Conservation (phyloP, 345 rosid species). For the Hypericum perforatum region DNA sequence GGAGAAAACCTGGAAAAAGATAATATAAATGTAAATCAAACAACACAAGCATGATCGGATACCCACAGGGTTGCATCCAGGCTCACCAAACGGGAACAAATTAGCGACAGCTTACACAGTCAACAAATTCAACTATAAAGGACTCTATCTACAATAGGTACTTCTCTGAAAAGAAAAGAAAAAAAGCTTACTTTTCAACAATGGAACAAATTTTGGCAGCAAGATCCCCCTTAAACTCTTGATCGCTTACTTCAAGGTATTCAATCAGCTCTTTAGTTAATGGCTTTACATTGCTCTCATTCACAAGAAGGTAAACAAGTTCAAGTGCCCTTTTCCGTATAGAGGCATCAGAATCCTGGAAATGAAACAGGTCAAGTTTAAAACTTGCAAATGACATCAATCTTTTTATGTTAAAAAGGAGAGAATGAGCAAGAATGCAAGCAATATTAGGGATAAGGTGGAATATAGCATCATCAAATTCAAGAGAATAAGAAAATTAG, state of each 20-base stretch:
- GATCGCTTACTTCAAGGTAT: conserved; percentile 90
- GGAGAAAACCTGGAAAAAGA: conserved; percentile 73
- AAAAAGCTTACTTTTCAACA: conserved; percentile 72
- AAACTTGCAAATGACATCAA: conserved; percentile 7
- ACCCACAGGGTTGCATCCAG: too few species aligned
- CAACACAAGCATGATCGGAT: not conserved
- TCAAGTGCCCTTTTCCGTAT: conserved; percentile 96
- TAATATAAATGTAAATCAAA: conserved; percentile 12
- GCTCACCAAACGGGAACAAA: not conserved
- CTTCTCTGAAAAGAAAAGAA: too few species aligned
- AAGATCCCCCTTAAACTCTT: conserved; percentile 95
- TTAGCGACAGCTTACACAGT: too few species aligned
- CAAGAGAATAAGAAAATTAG: too few species aligned
- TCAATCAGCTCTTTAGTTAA: conserved; percentile 88
- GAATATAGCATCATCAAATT: too few species aligned
- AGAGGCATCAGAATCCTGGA: conserved; percentile 97
- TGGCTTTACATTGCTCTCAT: conserved; percentile 84
- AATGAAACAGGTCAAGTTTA: conserved; percentile 25
- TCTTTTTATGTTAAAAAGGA: conserved; percentile 5
- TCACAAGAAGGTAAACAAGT: conserved; percentile 73
- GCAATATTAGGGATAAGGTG: too few species aligned
- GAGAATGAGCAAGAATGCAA: conserved; percentile 3
- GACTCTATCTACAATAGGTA: too few species aligned
- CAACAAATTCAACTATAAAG: too few species aligned
- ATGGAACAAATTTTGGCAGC: conserved; percentile 95